phyloP scores from a whole-genome alignment of 257 asterid genomes.

The Parsonsia alboflavescens region DNA sequence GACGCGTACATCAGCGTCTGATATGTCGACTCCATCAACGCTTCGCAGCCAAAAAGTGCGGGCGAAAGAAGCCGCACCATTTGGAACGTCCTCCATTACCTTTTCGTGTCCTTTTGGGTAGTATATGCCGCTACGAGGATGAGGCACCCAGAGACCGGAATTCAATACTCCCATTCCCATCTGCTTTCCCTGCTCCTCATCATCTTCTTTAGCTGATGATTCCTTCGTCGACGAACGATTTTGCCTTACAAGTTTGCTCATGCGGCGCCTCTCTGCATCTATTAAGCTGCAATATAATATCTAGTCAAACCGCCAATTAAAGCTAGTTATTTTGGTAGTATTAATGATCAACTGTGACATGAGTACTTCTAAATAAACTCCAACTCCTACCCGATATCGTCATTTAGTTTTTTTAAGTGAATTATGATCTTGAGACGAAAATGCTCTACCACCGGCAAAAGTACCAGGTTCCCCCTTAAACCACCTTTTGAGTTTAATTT shows the following conservation, averaged over 20 bases:
- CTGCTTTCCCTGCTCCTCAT: too few species aligned
- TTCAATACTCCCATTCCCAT: neutral
- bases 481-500: too few species aligned
- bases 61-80: conserved; percentile 34
- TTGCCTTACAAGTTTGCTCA: neutral
- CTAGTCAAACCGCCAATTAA: too few species aligned
- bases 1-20: neutral
- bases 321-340: too few species aligned
- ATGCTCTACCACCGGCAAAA: too few species aligned
- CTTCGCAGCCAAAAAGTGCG: conserved; percentile 37
- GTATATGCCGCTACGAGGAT: conserved; percentile 47
- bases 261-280: neutral
- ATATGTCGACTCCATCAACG: conserved; percentile 38
- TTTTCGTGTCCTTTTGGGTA: conserved; percentile 44
- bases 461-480: too few species aligned
- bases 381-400: too few species aligned
- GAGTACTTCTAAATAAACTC: too few species aligned
- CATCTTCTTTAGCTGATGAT: neutral
- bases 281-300: neutral
- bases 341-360: too few species aligned
- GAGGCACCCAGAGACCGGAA: conserved; percentile 34
- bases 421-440: too few species aligned
- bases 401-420: too few species aligned
- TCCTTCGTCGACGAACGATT: neutral
- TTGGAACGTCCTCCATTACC: conserved; percentile 44